Evolutionary conservation across 108 stramenopile genomes (phyloP).

Genomic region (Skeletonema costatum): DNA sequence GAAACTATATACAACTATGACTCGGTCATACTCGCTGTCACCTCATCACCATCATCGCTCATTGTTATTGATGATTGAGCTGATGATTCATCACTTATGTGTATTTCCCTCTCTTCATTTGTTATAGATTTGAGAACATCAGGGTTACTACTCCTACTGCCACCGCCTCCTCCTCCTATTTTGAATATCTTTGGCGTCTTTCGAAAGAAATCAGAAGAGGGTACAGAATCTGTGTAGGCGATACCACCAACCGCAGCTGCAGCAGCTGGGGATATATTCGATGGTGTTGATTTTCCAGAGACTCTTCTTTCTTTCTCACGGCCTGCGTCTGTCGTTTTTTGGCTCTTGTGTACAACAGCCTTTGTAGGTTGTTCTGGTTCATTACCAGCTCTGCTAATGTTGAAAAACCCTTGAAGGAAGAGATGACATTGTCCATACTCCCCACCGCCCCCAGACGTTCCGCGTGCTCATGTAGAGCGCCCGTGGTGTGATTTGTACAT

Average conservation of each 20-base stretch:
- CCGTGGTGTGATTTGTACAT: constrained; percentile 15
- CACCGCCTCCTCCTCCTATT: not conserved
- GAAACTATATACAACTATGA: not conserved
- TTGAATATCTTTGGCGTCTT: constrained; percentile 18
- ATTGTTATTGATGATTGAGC: not conserved
- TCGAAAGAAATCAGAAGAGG: not conserved
- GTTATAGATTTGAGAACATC: not conserved
- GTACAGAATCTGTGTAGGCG: not conserved
- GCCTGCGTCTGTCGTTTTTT: not conserved
- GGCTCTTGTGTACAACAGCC: not conserved
- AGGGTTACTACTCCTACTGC: not conserved
- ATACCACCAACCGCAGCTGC: constrained; percentile 3
- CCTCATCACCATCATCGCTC: not conserved
- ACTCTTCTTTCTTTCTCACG: not conserved
- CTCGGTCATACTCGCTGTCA: not conserved
- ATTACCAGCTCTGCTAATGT: not conserved
- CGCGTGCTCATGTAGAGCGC: constrained; percentile 14
- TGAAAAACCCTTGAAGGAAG: not conserved
- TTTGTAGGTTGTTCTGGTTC: not conserved
- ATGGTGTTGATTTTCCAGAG: not conserved
- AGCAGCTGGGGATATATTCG: not conserved
- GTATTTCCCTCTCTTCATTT: not conserved
- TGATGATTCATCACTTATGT: not conserved
- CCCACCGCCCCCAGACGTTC: not conserved
- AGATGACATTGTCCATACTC: not conserved